Evolutionary conservation across 1,284 basidiomycete genomes (phyloP), one percentile per base, ranked within the genome.

Genomic region (Tilletia indica): DNA sequence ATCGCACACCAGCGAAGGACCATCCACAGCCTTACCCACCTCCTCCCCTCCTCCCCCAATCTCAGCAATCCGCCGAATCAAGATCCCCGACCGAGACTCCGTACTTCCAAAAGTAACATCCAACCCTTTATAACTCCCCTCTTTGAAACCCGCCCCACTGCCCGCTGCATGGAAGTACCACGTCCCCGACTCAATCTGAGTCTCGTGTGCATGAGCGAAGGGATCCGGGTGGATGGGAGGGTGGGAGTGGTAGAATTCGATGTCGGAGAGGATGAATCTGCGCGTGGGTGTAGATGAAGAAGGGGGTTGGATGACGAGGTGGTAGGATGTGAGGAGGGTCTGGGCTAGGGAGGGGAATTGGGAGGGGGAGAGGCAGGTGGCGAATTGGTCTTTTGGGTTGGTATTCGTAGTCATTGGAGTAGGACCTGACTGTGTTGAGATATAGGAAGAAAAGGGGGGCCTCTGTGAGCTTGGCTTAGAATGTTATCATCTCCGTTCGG

Each of bases 91-190:
- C 36, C 61, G 61, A 21, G 36, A 39, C 9, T 64, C 12, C 19
- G 61, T 6, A 21, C 14, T 39, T 14, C 61, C 61, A 39, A 64
- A 64, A 4, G 61, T 64, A 8, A 64, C 61, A 39, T 64, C 61
- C 0, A 64, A 38, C 31, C 61, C 61, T 36, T 64, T 64, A 16
- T 64, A 64, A 38, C 61, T 64, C 36, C 61, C 61, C 34, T 64
- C 61, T 5, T 64, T 64, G 36, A 64, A 64, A 6, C 61, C 61
- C 31, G 31, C 34, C 2, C 61, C 61, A 16, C 34, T n/a, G 3
- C 61, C 61, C 5, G 61, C 61, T n/a, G 61, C 61, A 39, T 64
- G 61, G n/a, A 64, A 64, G 6, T 39, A 64, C 61, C 61, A 64
- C 31, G 61, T 64, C 16, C 61, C 61, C 16, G 61, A 64, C 34